A percentile compares a stretch with the other conserved stretches of the same genome.
Evolutionary conservation across 2,329 filamentous ascomycete species (phyloP).

Genomic region (Colletotrichum caudatum): DNA sequence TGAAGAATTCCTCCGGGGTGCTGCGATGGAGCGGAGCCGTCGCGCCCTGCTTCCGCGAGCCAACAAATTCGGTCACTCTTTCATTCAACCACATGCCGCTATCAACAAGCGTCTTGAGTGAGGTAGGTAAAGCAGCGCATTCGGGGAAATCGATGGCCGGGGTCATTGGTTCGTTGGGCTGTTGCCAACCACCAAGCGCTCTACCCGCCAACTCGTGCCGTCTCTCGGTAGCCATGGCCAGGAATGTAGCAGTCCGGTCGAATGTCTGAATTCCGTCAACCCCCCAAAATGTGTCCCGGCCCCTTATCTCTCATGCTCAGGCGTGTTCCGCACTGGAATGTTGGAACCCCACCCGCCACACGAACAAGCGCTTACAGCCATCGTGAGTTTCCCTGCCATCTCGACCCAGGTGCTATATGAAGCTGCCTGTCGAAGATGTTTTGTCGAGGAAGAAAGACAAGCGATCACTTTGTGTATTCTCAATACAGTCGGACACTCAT

Average conservation of each 20-base stretch:
- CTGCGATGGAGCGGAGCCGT: too few relatives aligned
- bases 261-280: conserved; percentile 3
- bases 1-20: too few relatives aligned
- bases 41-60: too few relatives aligned
- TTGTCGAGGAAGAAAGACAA: background rate
- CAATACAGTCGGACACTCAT: background rate
- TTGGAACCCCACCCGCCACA: conserved; percentile 30
- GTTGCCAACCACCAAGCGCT: conserved; percentile 24
- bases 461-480: background rate
- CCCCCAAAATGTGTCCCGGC: background rate
- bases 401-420: conserved; percentile 25
- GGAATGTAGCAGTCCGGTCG: conserved; percentile 23
- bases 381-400: conserved; percentile 28
- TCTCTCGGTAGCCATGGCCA: conserved; percentile 3
- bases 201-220: background rate
- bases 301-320: background rate
- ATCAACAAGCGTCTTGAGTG: background rate
- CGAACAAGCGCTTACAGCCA: conserved; percentile 19
- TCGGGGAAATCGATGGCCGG: background rate
- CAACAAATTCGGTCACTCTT: background rate
- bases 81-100: background rate
- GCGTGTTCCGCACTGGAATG: conserved; percentile 28
- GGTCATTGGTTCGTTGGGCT: background rate
- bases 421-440: background rate
- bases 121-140: background rate